Conservation (phyloP, 495 filamentous ascomycete species). For the Hyaloscypha variabilis region DNA sequence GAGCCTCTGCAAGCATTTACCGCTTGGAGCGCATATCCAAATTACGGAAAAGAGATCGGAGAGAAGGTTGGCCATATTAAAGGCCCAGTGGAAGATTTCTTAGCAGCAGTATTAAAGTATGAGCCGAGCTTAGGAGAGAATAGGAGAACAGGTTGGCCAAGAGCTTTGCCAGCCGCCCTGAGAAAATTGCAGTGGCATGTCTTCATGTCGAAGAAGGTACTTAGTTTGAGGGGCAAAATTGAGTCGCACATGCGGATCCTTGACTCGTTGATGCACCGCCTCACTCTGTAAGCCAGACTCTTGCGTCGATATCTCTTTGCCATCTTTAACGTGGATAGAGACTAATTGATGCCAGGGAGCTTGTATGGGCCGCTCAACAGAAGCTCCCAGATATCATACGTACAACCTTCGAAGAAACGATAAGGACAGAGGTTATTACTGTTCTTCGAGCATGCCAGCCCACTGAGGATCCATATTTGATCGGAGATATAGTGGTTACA, state of each 20-base stretch:
- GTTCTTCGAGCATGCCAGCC: too few species aligned
- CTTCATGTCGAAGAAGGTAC: slow-evolving; percentile 13
- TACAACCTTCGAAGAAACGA: too few species aligned
- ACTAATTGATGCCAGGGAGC: too few species aligned
- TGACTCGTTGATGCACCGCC: slow-evolving; percentile 13
- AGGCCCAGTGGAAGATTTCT: slow-evolving; percentile 7
- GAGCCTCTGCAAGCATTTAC: slow-evolving; percentile 13
- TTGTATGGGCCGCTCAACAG: too few species aligned
- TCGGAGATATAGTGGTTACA: too few species aligned
- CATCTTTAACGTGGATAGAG: background rate
- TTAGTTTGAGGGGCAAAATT: slow-evolving; percentile 11
- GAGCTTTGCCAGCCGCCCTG: background rate
- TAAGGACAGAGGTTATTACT: too few species aligned
- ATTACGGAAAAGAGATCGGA: slow-evolving; percentile 7
- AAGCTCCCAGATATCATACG: too few species aligned
- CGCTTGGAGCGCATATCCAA: background rate
- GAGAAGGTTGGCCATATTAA: slow-evolving; percentile 12
- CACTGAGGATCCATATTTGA: too few species aligned
- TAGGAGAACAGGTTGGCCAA: slow-evolving; percentile 4
- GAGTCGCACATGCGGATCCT: slow-evolving; percentile 19
- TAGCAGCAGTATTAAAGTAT: slow-evolving; percentile 9
- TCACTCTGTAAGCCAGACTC: slow-evolving; percentile 7
- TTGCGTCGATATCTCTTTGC: background rate
- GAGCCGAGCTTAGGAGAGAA: slow-evolving; percentile 10
- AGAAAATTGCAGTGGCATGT: slow-evolving; percentile 20